Evolutionary conservation across 2,329 filamentous ascomycete species (phyloP).

Genomic region (Colletotrichum lindemuthianum): DNA sequence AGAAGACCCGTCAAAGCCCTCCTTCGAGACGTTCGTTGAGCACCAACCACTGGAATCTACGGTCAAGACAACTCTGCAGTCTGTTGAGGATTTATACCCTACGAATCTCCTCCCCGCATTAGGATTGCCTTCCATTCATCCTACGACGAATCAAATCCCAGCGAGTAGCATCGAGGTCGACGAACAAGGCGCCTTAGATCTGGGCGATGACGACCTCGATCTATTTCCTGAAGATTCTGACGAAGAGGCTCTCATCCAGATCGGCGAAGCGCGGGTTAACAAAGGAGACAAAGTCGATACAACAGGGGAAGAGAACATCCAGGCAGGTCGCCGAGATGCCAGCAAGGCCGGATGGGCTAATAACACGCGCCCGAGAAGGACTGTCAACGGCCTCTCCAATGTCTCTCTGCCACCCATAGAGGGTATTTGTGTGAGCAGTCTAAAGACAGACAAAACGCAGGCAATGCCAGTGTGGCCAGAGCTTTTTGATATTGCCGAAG

Average conservation of each 20-base stretch:
- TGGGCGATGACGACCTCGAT: constrained; percentile 58
- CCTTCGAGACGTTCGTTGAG: constrained; percentile 75
- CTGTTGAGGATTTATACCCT: constrained; percentile 88
- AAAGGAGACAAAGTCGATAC: background rate
- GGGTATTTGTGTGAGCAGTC: constrained; percentile 56
- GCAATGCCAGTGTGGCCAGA: constrained; percentile 49
- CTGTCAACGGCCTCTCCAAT: constrained; percentile 37
- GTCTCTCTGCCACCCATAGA: constrained; percentile 21
- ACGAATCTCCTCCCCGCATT: constrained; percentile 66
- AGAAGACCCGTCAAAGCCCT: constrained; percentile 53
- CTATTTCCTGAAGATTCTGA: constrained; percentile 63
- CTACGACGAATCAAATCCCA: constrained; percentile 44
- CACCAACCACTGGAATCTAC: constrained; percentile 61
- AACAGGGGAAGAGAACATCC: background rate
- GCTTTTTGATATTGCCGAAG: constrained; percentile 53
- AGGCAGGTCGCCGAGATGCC: background rate
- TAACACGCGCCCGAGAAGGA: background rate
- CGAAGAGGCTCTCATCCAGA: constrained; percentile 55
- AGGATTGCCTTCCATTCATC: constrained; percentile 47
- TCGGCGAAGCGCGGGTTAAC: constrained; percentile 30
- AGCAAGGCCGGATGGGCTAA: background rate
- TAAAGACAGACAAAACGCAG: constrained; percentile 50
- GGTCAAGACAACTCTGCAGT: constrained; percentile 82
- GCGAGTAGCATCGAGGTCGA: constrained; percentile 69
- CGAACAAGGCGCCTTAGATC: constrained; percentile 64